Conservation (phyloP, 2,329 filamentous ascomycete genomes). For the Diaporthe sp. region DNA sequence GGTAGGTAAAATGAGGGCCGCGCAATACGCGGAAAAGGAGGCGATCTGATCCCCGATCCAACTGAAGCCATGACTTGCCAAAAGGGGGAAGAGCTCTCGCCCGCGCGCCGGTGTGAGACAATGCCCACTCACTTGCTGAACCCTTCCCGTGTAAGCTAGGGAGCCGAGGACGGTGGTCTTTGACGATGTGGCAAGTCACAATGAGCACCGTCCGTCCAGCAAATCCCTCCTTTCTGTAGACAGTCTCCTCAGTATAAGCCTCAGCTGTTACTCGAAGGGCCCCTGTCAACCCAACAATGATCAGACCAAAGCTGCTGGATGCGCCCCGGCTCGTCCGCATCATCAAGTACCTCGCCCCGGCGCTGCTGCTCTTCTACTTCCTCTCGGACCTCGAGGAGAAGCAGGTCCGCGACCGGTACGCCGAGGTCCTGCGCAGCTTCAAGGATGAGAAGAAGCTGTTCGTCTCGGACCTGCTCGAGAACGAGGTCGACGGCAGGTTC, state of each 20-base stretch:
- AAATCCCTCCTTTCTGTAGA: not conserved
- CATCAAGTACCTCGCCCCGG: slow-evolving; percentile 46
- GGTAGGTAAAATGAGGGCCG: not conserved
- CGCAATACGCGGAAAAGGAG: not conserved
- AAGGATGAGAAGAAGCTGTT: slow-evolving; percentile 52
- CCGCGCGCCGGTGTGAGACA: slow-evolving; percentile 20
- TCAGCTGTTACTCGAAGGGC: not conserved
- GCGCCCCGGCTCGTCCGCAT: slow-evolving; percentile 47
- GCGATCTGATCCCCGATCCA: slow-evolving; percentile 31
- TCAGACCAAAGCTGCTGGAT: slow-evolving; percentile 46
- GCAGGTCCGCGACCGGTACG: slow-evolving; percentile 42
- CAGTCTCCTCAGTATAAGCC: not conserved
- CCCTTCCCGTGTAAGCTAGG: slow-evolving; percentile 27
- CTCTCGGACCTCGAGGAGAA: slow-evolving; percentile 45
- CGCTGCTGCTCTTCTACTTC: slow-evolving; percentile 47
- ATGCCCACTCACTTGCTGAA: slow-evolving; percentile 6
- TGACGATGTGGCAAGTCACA: slow-evolving; percentile 28
- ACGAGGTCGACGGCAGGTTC: slow-evolving; percentile 52
- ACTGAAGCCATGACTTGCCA: slow-evolving; percentile 16
- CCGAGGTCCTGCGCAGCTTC: slow-evolving; percentile 48
- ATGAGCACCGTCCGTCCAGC: slow-evolving; percentile 21
- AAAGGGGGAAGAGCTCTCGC: slow-evolving; percentile 17
- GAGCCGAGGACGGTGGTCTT: slow-evolving; percentile 15
- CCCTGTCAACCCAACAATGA: not conserved
- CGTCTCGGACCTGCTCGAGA: slow-evolving; percentile 51